Base-by-base conservation (phyloP, 2,329 filamentous ascomycete species). In the Alternaria ethzedia region DNA sequence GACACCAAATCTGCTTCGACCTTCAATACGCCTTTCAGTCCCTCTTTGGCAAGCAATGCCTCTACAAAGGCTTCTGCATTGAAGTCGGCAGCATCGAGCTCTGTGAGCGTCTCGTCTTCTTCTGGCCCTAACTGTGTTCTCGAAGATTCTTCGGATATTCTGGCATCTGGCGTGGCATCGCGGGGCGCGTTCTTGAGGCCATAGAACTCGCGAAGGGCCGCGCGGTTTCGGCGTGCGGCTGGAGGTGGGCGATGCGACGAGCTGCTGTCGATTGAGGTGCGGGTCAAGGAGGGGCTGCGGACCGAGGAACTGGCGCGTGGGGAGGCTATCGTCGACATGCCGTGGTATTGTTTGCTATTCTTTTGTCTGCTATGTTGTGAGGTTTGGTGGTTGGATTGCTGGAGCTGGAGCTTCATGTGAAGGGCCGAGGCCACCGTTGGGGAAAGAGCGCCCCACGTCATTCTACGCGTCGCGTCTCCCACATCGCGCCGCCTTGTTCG, bases 191-290 rank as follows among this genome's bases (percentile, higher is more conserved):
- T 78, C 69, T 89, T 90, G 54, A 98, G 86, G 77, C 96, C 96
- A 82, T 98, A 98, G 84, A 97, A 98, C 77, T 97, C 94, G 73
- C 96, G 91, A 20, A 98, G 86, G 7, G 95, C 95, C 59, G 91
- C 89, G 68, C 95, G 91, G 82, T 97, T 97, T 65, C 91, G 86
- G 60, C 87, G 85, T 20, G 68, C 71, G 83, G 83, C 87, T 82
- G 65, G 28, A 67, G 72, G 62, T 70, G 65, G 23, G 70, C 59
- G 51, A 70, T 69, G 66, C 44, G 60, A 63, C 4, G 56, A 59
- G 50, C 60, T 63, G 44, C 71, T 70, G 32, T 86, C 63, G 90
- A 93, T 84, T 36, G 91, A 94, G 5, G 91, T 90, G 12, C 93
- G 91, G 32, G 93, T 96, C 43, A 90, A 91, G 7, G 90, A 90